Percentiles rank a stretch among this genome's conserved stretches.
Conservation (phyloP, 2,329 filamentous ascomycete genomes). For the Fusarium tricinctum region DNA sequence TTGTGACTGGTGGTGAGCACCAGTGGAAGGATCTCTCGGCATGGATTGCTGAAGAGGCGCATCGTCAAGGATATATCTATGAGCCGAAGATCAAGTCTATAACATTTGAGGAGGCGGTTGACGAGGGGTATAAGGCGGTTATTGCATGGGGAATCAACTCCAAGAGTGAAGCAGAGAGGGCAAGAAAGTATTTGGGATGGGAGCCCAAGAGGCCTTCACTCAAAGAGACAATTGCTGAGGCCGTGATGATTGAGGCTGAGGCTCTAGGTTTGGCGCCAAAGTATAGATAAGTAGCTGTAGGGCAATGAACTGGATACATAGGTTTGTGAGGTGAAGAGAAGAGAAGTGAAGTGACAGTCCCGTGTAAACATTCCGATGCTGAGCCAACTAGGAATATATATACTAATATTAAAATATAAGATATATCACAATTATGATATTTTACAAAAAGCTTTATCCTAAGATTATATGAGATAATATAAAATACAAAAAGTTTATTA, state of each 20-base stretch:
- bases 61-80: conserved; percentile 52
- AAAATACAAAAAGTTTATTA: too few species aligned
- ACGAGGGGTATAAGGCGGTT: conserved; percentile 45
- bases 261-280: conserved; percentile 54
- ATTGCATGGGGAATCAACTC: conserved; percentile 59
- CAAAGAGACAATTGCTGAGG: conserved; percentile 56
- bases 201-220: conserved; percentile 55
- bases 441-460: too few species aligned
- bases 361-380: too few species aligned
- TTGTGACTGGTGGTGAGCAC: conserved; percentile 67
- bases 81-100: conserved; percentile 50
- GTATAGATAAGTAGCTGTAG: conserved; percentile 31
- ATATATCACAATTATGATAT: too few species aligned
- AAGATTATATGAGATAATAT: too few species aligned
- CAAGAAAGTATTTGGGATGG: conserved; percentile 63
- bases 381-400: too few species aligned
- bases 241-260: conserved; percentile 58
- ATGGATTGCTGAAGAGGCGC: conserved; percentile 67
- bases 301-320: background rate
- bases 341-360: background rate
- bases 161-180: conserved; percentile 59
- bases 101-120: conserved; percentile 48
- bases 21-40: conserved; percentile 72
- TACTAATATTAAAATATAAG: too few species aligned
- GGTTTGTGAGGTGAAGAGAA: background rate